These are phyloP conservation scores for Clathrus columnatus DNA, from an alignment of 768 basidiomycete species.

Conservation along the genomic window DNA sequence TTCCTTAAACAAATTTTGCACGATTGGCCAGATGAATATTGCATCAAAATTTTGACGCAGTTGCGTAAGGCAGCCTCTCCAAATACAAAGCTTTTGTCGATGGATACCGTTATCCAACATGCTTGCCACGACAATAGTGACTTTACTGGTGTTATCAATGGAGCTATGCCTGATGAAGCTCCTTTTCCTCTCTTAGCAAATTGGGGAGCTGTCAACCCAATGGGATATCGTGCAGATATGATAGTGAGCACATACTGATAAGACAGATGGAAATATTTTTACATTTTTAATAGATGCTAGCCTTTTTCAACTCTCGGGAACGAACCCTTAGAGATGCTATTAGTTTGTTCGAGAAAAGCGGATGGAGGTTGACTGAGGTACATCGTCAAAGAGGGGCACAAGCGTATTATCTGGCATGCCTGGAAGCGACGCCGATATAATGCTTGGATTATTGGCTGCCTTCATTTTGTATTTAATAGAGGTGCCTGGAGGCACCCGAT, in stretches of 20 bases:
- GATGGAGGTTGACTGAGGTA: no score
- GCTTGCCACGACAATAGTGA: conserved; percentile 16
- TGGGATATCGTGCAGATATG: not conserved
- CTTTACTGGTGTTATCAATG: not conserved
- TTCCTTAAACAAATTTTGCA: conserved; percentile 22
- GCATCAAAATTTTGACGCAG: conserved; percentile 18
- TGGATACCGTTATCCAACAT: conserved; percentile 19
- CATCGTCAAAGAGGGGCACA: no score
- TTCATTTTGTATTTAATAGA: no score
- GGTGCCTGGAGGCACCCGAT: no score
- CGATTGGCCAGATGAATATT: conserved; percentile 27
- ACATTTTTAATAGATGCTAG: not conserved
- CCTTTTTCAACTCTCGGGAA: no score
- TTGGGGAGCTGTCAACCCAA: conserved; percentile 13
- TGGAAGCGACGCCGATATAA: no score
- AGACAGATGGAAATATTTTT: no score
- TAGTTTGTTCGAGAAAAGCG: no score
- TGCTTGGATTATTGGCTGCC: no score
- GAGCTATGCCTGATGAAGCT: not conserved
- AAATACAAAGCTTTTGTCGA: conserved; percentile 20
- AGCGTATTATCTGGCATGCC: no score
- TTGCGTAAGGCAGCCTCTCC: conserved; percentile 18
- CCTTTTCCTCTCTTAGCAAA: conserved; percentile 19
- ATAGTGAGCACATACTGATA: no score
- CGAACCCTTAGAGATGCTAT: no score